Evolutionary conservation across 129 eudicot species (phyloP).

Genomic region (Tagetes erecta): DNA sequence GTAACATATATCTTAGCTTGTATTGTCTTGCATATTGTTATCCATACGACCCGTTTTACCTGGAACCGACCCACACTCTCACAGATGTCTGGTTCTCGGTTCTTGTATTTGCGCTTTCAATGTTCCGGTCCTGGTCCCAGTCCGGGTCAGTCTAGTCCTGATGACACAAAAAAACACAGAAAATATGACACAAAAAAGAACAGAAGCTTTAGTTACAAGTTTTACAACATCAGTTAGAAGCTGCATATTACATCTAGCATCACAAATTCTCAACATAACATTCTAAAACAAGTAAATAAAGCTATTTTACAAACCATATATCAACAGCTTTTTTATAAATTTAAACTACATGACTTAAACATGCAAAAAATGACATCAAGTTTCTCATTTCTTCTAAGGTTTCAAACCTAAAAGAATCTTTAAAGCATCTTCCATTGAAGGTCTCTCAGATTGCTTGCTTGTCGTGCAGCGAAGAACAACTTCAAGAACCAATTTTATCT

Average conservation of each 20-base stretch:
- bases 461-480: slow-evolving; percentile 65
- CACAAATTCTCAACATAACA: slow-evolving; percentile 20
- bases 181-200: slow-evolving; percentile 15
- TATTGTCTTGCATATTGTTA: too few relatives aligned
- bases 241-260: slow-evolving; percentile 3
- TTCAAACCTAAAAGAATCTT: slow-evolving; percentile 57
- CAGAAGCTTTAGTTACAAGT: slow-evolving; percentile 15
- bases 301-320: slow-evolving; percentile 35
- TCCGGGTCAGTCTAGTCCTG: too few relatives aligned
- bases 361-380: slow-evolving; percentile 18
- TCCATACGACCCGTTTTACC: too few relatives aligned
- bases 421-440: slow-evolving; percentile 70
- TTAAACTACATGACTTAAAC: slow-evolving; percentile 15
- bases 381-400: slow-evolving; percentile 28
- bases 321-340: slow-evolving; percentile 21
- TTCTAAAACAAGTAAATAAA: slow-evolving; percentile 32
- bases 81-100: too few relatives aligned
- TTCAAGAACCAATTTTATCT: slow-evolving; percentile 52
- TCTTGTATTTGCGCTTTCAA: too few relatives aligned
- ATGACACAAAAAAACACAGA: not conserved
- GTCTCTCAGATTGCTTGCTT: slow-evolving; percentile 57
- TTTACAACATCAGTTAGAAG: slow-evolving; percentile 19
- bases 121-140: too few relatives aligned
- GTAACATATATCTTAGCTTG: too few relatives aligned
- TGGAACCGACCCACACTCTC: too few relatives aligned